phyloP scores from a whole-genome alignment of 1,284 basidiomycete genomes.

The Ceratobasidium sp. region DNA sequence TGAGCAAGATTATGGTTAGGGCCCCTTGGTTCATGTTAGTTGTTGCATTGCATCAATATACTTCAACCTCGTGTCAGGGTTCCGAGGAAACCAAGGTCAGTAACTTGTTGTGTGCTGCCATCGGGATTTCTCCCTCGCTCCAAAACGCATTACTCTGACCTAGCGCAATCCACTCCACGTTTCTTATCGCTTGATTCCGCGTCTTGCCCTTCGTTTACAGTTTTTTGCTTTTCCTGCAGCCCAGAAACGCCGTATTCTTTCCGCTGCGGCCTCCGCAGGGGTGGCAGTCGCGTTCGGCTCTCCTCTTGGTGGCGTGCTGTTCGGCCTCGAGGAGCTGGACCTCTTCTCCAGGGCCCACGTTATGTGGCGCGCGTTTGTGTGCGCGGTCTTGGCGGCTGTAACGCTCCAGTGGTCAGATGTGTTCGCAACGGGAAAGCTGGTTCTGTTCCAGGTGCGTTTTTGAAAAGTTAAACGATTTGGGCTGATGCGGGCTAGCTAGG shows the following conservation, averaged over 20 bases:
- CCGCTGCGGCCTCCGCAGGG: conserved; percentile 75
- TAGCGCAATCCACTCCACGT: not conserved
- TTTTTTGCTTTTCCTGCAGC: conserved; percentile 55
- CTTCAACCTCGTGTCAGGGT: conserved; percentile 66
- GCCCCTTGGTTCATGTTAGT: conserved; percentile 75
- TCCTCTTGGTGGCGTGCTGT: conserved; percentile 77
- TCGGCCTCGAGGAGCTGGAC: conserved; percentile 77
- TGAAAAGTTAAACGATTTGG: not conserved
- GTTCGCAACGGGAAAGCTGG: conserved; percentile 77
- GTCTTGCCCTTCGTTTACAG: no score
- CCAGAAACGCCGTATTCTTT: conserved; percentile 73
- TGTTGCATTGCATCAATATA: conserved; percentile 73
- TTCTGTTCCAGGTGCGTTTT: conserved; percentile 67
- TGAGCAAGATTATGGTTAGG: conserved; percentile 56
- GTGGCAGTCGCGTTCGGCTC: conserved; percentile 81
- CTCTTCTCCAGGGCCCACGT: conserved; percentile 76
- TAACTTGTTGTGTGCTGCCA: not conserved
- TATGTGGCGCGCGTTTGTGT: conserved; percentile 80
- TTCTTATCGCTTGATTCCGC: no score
- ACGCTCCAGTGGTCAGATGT: conserved; percentile 77
- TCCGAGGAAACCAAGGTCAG: conserved; percentile 70
- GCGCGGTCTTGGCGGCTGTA: conserved; percentile 75
- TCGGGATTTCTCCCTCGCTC: not conserved
- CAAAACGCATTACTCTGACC: not conserved
- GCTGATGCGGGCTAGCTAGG: conserved; percentile 54